phyloP scores from a whole-genome alignment of 352 stramenopile species.

The Phytophthora uliginosa region DNA sequence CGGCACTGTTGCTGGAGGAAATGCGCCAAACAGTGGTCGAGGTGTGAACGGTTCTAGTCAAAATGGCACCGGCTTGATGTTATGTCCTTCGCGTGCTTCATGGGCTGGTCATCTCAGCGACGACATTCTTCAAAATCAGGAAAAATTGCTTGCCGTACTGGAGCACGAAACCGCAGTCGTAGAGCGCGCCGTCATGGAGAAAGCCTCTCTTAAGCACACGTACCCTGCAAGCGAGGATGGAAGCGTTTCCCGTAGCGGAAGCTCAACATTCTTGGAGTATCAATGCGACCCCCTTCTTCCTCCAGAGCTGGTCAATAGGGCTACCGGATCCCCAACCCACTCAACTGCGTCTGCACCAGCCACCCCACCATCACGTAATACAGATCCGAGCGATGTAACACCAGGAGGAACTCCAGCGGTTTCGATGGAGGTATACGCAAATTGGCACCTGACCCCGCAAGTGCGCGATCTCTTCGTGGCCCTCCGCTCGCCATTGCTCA shows the following conservation, averaged over 20 bases:
- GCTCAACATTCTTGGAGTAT: conserved; percentile 66
- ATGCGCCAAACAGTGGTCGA: not conserved
- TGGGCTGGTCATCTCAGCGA: conserved; percentile 78
- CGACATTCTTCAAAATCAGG: conserved; percentile 87
- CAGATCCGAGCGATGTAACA: conserved; percentile 6
- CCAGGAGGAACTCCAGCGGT: conserved; percentile 2
- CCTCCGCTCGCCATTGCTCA: conserved; percentile 61
- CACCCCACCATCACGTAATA: not conserved
- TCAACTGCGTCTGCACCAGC: conserved; percentile 9
- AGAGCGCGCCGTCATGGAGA: conserved; percentile 83
- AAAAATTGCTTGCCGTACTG: conserved; percentile 80
- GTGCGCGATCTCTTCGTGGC: conserved; percentile 73
- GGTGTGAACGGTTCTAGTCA: conserved; percentile 6
- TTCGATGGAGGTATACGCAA: conserved; percentile 45
- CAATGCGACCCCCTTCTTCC: conserved; percentile 70
- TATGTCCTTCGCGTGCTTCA: conserved; percentile 31
- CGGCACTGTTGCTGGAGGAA: not conserved
- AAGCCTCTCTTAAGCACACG: conserved; percentile 77
- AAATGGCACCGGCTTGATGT: conserved; percentile 21
- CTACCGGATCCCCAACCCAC: conserved; percentile 15
- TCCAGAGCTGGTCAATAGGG: conserved; percentile 31
- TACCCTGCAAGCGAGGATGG: conserved; percentile 51
- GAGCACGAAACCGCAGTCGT: conserved; percentile 85
- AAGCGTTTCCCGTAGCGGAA: conserved; percentile 12
- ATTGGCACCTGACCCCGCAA: conserved; percentile 65